Evolutionary conservation across 2,329 filamentous ascomycete genomes (phyloP).

Genomic region (Teratosphaeria epicoccoides): DNA sequence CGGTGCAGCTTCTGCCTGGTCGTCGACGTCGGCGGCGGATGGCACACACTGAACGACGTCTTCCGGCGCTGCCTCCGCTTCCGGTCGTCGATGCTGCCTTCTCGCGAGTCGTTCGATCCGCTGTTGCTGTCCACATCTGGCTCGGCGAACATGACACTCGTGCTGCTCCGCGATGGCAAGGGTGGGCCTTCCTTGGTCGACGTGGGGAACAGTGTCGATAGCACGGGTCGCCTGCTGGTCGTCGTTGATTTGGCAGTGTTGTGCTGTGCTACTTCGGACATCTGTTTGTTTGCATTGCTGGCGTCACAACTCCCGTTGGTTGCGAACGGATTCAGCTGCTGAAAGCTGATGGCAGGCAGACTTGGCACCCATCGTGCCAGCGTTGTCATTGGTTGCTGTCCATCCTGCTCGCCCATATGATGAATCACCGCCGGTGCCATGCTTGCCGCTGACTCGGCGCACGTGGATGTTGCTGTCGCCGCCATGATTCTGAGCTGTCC

Average conservation of each 20-base stretch:
- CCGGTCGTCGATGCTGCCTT: conserved; percentile 21
- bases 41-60: conserved; percentile 57
- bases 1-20: conserved; percentile 52
- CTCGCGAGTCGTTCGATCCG: conserved; percentile 19
- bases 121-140: conserved; percentile 21
- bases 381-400: conserved; percentile 3
- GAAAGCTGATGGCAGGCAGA: conserved; percentile 19
- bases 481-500: background rate
- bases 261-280: conserved; percentile 1
- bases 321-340: conserved; percentile 22
- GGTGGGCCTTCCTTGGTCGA: conserved; percentile 8
- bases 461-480: background rate
- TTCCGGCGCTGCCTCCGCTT: conserved; percentile 36
- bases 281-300: conserved; percentile 2
- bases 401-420: background rate
- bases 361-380: conserved; percentile 21
- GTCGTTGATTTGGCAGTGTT: background rate
- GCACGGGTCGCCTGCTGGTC: conserved; percentile 10
- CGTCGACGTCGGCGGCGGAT: conserved; percentile 50
- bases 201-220: conserved; percentile 11
- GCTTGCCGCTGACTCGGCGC: background rate
- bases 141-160: conserved; percentile 25
- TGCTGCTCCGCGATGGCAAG: conserved; percentile 18
- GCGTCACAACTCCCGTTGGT: conserved; percentile 4
- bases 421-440: conserved; percentile 7